Evolutionary conservation across 169 alveolate genomes (phyloP), one percentile per base, ranked within the genome.

Genomic region (Eimeria praecox): DNA sequence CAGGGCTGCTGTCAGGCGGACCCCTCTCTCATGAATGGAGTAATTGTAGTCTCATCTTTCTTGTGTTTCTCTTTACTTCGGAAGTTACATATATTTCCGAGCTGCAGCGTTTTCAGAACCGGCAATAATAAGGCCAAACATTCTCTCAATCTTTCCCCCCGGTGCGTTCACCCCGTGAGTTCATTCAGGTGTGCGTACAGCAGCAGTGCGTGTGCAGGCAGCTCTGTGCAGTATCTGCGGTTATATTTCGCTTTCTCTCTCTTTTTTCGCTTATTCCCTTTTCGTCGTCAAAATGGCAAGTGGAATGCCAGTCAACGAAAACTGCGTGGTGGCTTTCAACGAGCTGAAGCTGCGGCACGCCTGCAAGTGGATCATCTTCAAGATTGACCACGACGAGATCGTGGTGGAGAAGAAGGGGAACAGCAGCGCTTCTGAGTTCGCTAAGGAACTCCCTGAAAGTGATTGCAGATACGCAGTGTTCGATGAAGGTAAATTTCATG

Each of bases 381-480:
- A 92, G 93, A 92, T 97, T 87, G 95, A 88, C 86, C 87, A 87
- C 56, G 96, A 95, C 56, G 96, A 97, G 91, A 80, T 97, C 54
- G 95, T 95, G 12, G 94, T 96, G 90, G 97, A 97, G 83, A 59
- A 96, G 71, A 89, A 95, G 71, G 97, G 97, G 24, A 96, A 90
- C 62, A 97, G 92, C 33, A 83, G 87, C 69, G 95, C 96, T 64
- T 77, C 75, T 0, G 97, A 95, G 22, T 95, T 97, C 95, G 59
- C 54, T 16, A 73, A 71, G 3, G 94, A 96, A 27, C 86, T 97
- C 54, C 98, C 98, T 54, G 94, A 90, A 18, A 49, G 87, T n/a
- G 98, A 96, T 35, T 95, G 97, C 95, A 90, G 96, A 38, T 97
- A 96, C 95, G 98, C 97, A 27, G 97, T 97, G 64, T 94, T 95